A percentile compares a stretch with the other conserved stretches of the same genome.
These are phyloP conservation scores for Pholiota adiposa DNA, from an alignment of 1,284 basidiomycete genomes.

Conservation along the genomic window DNA sequence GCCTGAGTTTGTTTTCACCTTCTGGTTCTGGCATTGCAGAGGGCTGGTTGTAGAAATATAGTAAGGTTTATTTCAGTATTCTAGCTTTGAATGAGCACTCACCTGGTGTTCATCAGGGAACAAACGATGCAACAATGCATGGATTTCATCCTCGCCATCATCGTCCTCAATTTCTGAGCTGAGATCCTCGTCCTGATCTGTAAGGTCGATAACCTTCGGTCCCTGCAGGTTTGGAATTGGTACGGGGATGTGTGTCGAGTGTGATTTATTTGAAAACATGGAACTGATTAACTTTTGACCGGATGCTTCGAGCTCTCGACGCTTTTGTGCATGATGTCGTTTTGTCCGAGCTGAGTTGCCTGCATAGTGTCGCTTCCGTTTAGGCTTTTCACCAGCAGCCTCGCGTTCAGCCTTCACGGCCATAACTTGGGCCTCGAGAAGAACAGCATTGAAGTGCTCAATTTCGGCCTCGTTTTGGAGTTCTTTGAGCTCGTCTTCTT, in stretches of 20 bases:
- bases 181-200: no score
- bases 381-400: slow-evolving; percentile 6
- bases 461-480: background rate
- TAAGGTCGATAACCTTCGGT: background rate
- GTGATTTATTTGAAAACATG: background rate
- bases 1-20: no score
- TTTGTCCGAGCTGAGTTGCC: slow-evolving; percentile 11
- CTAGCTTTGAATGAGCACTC: background rate
- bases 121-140: background rate
- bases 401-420: slow-evolving; percentile 13
- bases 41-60: no score
- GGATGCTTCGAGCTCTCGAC: background rate
- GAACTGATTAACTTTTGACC: background rate
- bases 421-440: slow-evolving; percentile 6
- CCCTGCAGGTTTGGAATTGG: no score
- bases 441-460: slow-evolving; percentile 2
- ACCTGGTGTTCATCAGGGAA: background rate
- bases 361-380: slow-evolving; percentile 9
- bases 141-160: background rate
- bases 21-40: background rate
- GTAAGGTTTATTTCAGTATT: background rate
- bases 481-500: background rate
- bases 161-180: background rate
- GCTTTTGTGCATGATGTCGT: slow-evolving; percentile 6
- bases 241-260: no score